phyloP scores from a whole-genome alignment of 2,329 filamentous ascomycete genomes.

The Xylaria sp. region DNA sequence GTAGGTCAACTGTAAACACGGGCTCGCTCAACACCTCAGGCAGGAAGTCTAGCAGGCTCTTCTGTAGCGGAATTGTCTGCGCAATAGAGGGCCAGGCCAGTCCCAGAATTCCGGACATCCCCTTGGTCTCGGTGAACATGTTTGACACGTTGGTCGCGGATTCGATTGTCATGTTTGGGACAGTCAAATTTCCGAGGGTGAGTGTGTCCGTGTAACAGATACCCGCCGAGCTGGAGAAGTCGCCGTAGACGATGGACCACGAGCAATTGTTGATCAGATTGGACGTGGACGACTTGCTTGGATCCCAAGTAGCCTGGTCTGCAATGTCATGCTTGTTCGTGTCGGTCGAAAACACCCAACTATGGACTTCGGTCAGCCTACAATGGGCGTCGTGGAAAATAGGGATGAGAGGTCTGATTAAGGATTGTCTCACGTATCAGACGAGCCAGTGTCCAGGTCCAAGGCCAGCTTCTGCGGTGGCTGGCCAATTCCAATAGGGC shows the following conservation, averaged over 20 bases:
- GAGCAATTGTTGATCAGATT: conserved; percentile 44
- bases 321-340: conserved; percentile 48
- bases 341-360: conserved; percentile 59
- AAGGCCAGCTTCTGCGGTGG: conserved; percentile 52
- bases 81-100: conserved; percentile 51
- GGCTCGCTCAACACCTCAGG: conserved; percentile 43
- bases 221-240: conserved; percentile 45
- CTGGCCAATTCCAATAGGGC: conserved; percentile 49
- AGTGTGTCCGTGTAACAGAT: conserved; percentile 56
- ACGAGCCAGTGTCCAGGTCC: conserved; percentile 58
- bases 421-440: conserved; percentile 60
- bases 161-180: conserved; percentile 53
- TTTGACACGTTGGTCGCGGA: conserved; percentile 48
- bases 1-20: conserved; percentile 55
- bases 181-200: conserved; percentile 46
- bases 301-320: conserved; percentile 47
- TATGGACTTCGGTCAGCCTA: conserved; percentile 29
- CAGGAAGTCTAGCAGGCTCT: conserved; percentile 50
- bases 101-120: conserved; percentile 55
- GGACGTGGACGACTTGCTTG: conserved; percentile 50
- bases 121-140: conserved; percentile 45
- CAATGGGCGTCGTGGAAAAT: neutral
- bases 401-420: conserved; percentile 33
- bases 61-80: conserved; percentile 46
- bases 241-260: conserved; percentile 55